These are phyloP conservation scores for Saccharomycopsis babjevae DNA, from an alignment of 805 yeast genomes.

Conservation along the genomic window DNA sequence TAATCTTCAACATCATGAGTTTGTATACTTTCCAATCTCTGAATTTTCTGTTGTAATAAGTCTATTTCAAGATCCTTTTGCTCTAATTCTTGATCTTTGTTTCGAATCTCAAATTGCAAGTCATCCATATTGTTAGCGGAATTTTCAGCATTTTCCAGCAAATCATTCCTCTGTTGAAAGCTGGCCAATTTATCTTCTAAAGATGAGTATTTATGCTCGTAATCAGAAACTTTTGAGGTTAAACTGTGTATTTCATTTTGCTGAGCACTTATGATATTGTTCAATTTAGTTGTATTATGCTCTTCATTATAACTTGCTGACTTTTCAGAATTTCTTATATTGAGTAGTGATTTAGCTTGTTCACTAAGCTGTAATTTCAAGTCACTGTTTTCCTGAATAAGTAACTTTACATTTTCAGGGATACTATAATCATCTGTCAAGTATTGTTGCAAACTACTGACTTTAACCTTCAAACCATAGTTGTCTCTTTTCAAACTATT, in stretches of 20 bases:
- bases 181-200: neutral
- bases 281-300: neutral
- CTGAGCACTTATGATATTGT: neutral
- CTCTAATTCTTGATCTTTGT: constrained; percentile 11
- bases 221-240: neutral
- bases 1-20: constrained; percentile 14
- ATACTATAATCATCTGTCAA: constrained; percentile 21
- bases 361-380: constrained; percentile 8
- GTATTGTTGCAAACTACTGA: constrained; percentile 32
- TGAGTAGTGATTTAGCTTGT: neutral
- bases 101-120: constrained; percentile 5
- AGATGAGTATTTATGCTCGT: neutral
- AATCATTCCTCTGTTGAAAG: neutral
- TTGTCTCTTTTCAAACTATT: constrained; percentile 32
- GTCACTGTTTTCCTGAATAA: constrained; percentile 16
- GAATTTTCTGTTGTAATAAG: constrained; percentile 1
- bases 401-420: constrained; percentile 10
- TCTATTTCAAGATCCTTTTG: constrained; percentile 10
- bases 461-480: constrained; percentile 34
- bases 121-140: neutral
- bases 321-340: neutral
- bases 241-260: constrained; percentile 4
- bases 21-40: constrained; percentile 12
- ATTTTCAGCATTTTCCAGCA: neutral
- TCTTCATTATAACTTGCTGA: neutral